Conservation (phyloP, 75 land plant species). For the Sequoia sempervirens region DNA sequence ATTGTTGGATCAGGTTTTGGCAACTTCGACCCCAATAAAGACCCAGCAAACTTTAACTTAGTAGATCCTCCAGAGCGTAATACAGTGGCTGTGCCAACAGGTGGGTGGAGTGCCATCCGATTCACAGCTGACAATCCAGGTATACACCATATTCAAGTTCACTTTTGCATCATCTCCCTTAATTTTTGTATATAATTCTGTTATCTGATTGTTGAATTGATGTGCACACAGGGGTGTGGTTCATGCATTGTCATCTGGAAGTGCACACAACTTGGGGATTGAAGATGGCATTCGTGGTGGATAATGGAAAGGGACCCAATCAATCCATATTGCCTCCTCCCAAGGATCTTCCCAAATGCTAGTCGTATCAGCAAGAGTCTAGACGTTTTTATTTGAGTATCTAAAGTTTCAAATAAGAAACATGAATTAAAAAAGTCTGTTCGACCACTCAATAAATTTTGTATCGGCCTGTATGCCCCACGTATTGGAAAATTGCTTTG, state of each 20-base stretch:
- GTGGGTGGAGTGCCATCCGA: conserved; percentile 61
- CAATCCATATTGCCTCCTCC: conserved; percentile 23
- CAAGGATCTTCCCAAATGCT: conserved; percentile 12
- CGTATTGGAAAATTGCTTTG: too few relatives aligned
- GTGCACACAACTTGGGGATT: conserved; percentile 32
- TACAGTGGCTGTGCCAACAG: conserved; percentile 52
- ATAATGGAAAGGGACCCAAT: conserved; percentile 20
- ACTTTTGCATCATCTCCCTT: not conserved
- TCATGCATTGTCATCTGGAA: conserved; percentile 40
- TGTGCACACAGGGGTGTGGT: conserved; percentile 29
- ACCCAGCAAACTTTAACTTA: conserved; percentile 42
- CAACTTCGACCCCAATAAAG: conserved; percentile 26
- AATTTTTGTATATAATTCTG: not conserved
- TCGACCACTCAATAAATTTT: too few relatives aligned
- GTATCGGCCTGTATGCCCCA: too few relatives aligned
- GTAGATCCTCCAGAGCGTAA: conserved; percentile 61
- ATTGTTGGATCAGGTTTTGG: conserved; percentile 45
- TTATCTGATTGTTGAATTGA: not conserved
- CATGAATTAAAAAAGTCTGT: too few relatives aligned
- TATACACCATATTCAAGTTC: conserved; percentile 1
- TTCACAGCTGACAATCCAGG: conserved; percentile 75
- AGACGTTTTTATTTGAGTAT: too few relatives aligned
- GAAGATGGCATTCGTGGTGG: conserved; percentile 37
- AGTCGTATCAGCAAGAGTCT: not conserved
- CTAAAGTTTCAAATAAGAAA: too few relatives aligned